Base-by-base conservation (phyloP, 1,284 basidiomycete species). In the Porphyrellus sp. region DNA sequence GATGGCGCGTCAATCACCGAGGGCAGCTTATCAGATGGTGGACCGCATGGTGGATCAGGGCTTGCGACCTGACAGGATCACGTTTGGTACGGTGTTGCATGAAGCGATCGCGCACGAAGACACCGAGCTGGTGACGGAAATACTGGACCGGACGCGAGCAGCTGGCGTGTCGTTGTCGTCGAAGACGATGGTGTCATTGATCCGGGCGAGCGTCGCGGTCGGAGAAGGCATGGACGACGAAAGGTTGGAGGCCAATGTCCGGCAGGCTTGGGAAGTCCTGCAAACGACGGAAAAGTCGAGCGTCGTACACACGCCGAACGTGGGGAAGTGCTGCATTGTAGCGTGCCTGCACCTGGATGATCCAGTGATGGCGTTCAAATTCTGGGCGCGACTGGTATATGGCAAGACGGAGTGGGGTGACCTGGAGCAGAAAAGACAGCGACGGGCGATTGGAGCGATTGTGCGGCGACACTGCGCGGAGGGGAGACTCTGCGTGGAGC, bases 71-170 rank as follows among this genome's bases (percentile, higher is more conserved):
- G 78, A 82, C 62, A 65, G 64, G 20, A 73, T 80, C 33, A 77
- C 80, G 41, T 81, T 78, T 64, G 82, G 81, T 24, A 84, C 82
- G 0, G 74, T 85, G 42, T 69, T 87, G 49, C 80, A 85, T 55
- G 72, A 75, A 51, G 83, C 84, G 12, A 64, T 79, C 31, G 53
- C 68, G 18, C 72, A 76, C 35, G 69, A 71, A 27, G 75, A 86
- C 53, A 52, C 62, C 35, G 63, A 68, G 38, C 65, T 85, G 23
- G 79, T 78, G 23, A 52, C 64, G n/a, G 58, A 71, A 28, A 68
- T 85, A 57, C 65, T 80, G 33, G 58, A 58, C 28, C 71, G 66
- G 38, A 74, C 78, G 34, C 68, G 67, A 21, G 57, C 66, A 39
- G 57, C 70, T 15, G 70, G 72, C 4, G 59, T 70, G 28, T 57